Evolutionary conservation across 257 asterid species (phyloP).

Genomic region (Paulownia fortunei): DNA sequence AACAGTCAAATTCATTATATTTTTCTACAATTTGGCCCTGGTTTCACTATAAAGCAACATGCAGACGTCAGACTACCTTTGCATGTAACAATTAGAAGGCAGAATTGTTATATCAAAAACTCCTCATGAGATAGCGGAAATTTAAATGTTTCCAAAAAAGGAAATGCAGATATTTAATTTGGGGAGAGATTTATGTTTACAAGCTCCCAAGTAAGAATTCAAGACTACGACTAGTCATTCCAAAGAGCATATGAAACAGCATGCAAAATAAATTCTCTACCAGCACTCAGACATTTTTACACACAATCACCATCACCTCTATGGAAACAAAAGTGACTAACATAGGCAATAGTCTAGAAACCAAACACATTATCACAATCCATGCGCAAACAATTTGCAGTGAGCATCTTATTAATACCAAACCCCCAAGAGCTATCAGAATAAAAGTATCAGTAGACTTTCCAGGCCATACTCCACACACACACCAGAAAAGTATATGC

Average conservation of each 20-base stretch:
- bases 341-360: not conserved
- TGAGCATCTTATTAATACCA: not conserved
- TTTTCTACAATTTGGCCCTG: not conserved
- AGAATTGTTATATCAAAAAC: constrained; percentile 1
- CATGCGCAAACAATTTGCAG: not conserved
- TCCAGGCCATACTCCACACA: not conserved
- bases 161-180: not conserved
- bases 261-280: not conserved
- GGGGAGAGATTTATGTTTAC: too few relatives aligned
- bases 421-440: not conserved
- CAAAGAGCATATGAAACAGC: constrained; percentile 7
- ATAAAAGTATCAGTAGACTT: not conserved
- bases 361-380: not conserved
- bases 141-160: not conserved
- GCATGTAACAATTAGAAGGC: constrained; percentile 3
- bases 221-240: not conserved
- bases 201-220: not conserved
- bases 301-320: not conserved
- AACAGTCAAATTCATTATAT: not conserved
- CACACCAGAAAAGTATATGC: not conserved
- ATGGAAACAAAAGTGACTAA: not conserved
- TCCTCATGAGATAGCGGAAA: not conserved
- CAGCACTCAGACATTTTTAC: not conserved
- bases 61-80: not conserved
- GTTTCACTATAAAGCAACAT: not conserved